Percentiles rank a stretch among this genome's conserved stretches.
These are phyloP conservation scores for Suillus clintonianus DNA, from an alignment of 768 basidiomycete genomes.

Conservation along the genomic window DNA sequence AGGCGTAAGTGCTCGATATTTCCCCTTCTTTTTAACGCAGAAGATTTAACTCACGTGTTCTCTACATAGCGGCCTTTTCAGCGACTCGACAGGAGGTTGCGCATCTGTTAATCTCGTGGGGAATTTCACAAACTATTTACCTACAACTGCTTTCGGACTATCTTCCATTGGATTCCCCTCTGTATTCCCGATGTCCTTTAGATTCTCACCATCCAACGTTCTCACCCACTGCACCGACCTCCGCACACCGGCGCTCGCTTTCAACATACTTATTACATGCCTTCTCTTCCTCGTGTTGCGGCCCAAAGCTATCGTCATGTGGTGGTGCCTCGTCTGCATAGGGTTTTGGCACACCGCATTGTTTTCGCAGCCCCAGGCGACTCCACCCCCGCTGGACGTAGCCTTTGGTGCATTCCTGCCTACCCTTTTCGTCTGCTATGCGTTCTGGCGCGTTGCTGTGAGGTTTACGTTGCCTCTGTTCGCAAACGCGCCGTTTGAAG, in stretches of 20 bases:
- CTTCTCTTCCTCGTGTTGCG: constrained; percentile 73
- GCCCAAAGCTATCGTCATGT: constrained; percentile 66
- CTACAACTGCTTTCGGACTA: constrained; percentile 60
- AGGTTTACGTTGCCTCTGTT: constrained; percentile 77
- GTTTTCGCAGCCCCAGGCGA: constrained; percentile 70
- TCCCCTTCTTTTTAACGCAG: not conserved
- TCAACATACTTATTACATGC: constrained; percentile 70
- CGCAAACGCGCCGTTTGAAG: constrained; percentile 66
- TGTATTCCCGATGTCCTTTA: constrained; percentile 71
- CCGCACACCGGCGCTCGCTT: constrained; percentile 66
- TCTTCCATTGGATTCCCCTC: constrained; percentile 74
- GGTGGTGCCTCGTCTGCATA: constrained; percentile 79
- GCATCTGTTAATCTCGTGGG: constrained; percentile 67
- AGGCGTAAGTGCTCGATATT: constrained; percentile 55
- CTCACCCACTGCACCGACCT: constrained; percentile 72
- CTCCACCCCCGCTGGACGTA: constrained; percentile 68
- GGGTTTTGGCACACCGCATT: constrained; percentile 85
- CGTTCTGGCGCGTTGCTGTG: constrained; percentile 75
- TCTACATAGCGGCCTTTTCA: constrained; percentile 58
- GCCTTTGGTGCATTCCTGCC: constrained; percentile 82
- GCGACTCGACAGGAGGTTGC: constrained; percentile 73
- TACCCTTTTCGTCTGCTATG: constrained; percentile 73
- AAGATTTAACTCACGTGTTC: constrained; percentile 10
- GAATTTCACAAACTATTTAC: constrained; percentile 70
- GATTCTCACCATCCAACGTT: constrained; percentile 48